Evolutionary conservation across 495 filamentous ascomycete genomes (phyloP), one percentile per base, ranked within the genome.

Genomic region (Xylaria bambusicola): DNA sequence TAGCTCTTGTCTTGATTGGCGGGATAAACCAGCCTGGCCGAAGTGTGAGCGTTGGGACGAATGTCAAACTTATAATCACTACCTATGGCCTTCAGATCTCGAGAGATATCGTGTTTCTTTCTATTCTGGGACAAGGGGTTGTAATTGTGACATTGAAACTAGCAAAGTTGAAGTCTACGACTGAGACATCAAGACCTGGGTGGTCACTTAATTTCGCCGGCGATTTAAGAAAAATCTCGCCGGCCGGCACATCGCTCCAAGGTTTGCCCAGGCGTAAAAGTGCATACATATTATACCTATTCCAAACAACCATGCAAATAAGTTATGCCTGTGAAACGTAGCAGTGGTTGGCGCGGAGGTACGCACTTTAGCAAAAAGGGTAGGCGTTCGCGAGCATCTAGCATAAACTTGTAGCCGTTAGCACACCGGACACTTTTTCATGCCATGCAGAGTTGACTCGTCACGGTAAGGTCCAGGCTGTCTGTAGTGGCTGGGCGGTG

Each of bases 141-240:
- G 36, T 17, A 18, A 44, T 44, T 31, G 38, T n/a, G 33, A 13
- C 52, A 21, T 54, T 13, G 24, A 44, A 23, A 1, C 21, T 13
- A 38, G 29, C 17, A 7, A 23, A n/a, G n/a, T n/a, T n/a, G 52
- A 38, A 54, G 29, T 17, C 23, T 33, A 38, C 17, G 1, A 44
- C 10, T 18, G 10, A 44, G 2, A 26, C 9, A 7, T 8, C 38
- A 33, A 26, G 24, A 38, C 40, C 38, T 38, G 20, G 38, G 27
- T 44, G 38, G 38, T 24, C 15, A 33, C 52, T 54, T 54, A 20
- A 42, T 42, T 42, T 42, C 38, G 36, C n/a, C 17, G 52, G 52
- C 35, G 38, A 23, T 26, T 44, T 44, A 13, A 31, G 52, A 29
- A 38, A 44, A 9, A n/a, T 23, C 38, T 17, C 9, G n/a, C 38